These are phyloP conservation scores for Remersonia thermophila DNA, from an alignment of 2,329 filamentous ascomycete genomes.

Conservation along the genomic window DNA sequence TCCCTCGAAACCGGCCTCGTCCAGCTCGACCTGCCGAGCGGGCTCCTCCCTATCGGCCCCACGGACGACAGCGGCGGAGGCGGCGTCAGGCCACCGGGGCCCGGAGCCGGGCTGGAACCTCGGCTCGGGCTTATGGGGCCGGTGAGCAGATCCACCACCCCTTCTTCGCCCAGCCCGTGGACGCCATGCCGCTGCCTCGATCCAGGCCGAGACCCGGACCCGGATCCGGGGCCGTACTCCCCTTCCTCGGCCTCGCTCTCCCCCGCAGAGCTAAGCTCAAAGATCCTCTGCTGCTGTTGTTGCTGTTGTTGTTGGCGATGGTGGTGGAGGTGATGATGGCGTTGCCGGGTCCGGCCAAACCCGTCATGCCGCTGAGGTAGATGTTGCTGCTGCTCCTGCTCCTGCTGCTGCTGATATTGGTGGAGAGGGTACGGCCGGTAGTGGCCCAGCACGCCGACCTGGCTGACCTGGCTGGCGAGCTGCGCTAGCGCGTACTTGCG, in stretches of 20 bases:
- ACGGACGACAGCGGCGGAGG: neutral
- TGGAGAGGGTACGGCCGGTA: neutral
- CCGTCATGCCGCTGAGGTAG: too few species aligned
- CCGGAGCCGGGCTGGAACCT: neutral
- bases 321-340: too few species aligned
- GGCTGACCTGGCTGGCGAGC: slow-evolving; percentile 31
- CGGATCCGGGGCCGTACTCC: neutral
- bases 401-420: too few species aligned
- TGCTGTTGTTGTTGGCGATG: too few species aligned
- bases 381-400: too few species aligned
- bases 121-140: neutral
- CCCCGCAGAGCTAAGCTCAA: too few species aligned
- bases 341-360: too few species aligned
- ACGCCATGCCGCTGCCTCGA: too few species aligned
- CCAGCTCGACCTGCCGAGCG: slow-evolving; percentile 26
- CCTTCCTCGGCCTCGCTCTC: neutral
- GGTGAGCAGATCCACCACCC: neutral
- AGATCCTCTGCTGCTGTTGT: too few species aligned
- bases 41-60: slow-evolving; percentile 24
- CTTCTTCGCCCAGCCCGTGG: neutral
- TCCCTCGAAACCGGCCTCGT: slow-evolving; percentile 20
- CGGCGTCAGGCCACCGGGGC: neutral
- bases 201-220: neutral
- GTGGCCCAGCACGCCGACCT: neutral
- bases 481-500: slow-evolving; percentile 61